phyloP scores from a whole-genome alignment of 78 protist genomes.

The Dictyostelium firmibasis region DNA sequence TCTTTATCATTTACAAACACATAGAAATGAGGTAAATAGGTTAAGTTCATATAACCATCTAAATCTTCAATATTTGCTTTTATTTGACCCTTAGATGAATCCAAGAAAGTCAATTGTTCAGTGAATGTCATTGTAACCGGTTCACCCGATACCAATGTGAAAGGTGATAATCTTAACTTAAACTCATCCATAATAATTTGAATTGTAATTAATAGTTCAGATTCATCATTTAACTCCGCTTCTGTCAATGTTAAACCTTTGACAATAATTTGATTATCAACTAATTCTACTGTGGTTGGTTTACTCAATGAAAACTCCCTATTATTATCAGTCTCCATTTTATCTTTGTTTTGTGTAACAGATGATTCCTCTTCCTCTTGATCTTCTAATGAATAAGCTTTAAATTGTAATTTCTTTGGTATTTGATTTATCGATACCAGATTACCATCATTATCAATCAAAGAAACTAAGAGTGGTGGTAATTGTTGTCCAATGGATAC shows the following conservation, averaged over 20 bases:
- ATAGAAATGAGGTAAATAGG: not conserved
- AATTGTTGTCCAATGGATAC: not conserved
- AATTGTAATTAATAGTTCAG: not conserved
- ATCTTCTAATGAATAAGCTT: not conserved
- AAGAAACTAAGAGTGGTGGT: not conserved
- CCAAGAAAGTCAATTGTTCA: not conserved
- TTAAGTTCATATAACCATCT: slow-evolving; percentile 5
- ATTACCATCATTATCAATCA: not conserved
- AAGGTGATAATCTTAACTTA: not conserved
- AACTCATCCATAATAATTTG: not conserved
- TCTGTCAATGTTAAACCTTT: not conserved
- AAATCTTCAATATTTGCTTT: not conserved
- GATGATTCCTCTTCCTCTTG: not conserved
- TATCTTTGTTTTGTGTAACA: not conserved
- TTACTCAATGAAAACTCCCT: not conserved
- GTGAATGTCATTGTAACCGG: slow-evolving; percentile 15
- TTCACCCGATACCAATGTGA: not conserved
- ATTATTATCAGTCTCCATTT: not conserved
- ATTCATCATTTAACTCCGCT: slow-evolving; percentile 10
- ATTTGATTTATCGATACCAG: not conserved
- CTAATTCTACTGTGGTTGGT: not conserved
- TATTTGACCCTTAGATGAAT: not conserved
- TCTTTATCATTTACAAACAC: slow-evolving; percentile 24
- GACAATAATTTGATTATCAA: slow-evolving; percentile 3
- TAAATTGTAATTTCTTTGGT: not conserved